phyloP scores from a whole-genome alignment of 2,329 filamentous ascomycete genomes.

The Aureobasidium leucospermi region DNA sequence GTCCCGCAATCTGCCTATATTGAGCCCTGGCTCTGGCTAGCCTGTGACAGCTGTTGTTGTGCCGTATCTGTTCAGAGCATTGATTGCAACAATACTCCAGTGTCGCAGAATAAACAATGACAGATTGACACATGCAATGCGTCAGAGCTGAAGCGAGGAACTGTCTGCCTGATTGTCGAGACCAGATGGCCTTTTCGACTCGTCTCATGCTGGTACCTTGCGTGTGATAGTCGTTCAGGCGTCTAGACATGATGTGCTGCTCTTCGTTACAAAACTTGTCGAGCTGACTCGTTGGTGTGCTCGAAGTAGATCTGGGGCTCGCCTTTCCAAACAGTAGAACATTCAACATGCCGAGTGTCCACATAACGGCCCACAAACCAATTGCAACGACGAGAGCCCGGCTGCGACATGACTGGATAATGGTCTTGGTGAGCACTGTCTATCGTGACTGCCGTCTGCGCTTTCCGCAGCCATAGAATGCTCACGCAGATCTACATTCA shows the following conservation, averaged over 20 bases:
- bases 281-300: background rate
- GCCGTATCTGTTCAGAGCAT: background rate
- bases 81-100: background rate
- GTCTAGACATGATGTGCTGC: background rate
- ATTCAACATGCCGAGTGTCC: background rate
- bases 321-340: slow-evolving; percentile 10
- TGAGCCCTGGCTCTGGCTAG: background rate
- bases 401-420: background rate
- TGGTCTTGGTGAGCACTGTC: background rate
- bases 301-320: background rate
- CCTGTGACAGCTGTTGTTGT: background rate
- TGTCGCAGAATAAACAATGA: background rate
- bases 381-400: background rate
- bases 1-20: slow-evolving; percentile 9
- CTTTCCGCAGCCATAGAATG: background rate
- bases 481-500: background rate
- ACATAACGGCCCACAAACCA: background rate
- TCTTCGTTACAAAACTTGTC: background rate
- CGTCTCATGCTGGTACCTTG: background rate
- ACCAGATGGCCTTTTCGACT: background rate
- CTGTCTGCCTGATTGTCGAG: background rate
- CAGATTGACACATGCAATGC: background rate
- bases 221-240: background rate
- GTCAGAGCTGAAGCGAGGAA: background rate
- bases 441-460: background rate